Evolutionary conservation across 169 alveolate genomes (phyloP), one percentile per base, ranked within the genome.

Genomic region (Cyclospora cayetanensis): DNA sequence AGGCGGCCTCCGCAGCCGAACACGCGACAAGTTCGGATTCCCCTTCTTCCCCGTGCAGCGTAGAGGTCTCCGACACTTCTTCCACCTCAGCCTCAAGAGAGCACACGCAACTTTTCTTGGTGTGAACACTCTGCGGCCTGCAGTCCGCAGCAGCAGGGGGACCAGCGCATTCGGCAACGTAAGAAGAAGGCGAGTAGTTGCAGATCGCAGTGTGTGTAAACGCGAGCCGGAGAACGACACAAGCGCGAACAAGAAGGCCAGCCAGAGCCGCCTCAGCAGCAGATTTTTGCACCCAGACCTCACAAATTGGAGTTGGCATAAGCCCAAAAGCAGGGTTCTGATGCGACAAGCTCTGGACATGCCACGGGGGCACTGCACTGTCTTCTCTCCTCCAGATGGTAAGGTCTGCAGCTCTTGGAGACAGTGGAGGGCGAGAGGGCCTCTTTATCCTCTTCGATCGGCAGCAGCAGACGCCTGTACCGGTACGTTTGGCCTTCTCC

Each of bases 121-220:
- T 70, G 83, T 70, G 22, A 50, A 70, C 83, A 37, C 53, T 70
- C 83, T 34, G 53, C 34, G 83, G 53, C 83, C 83, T 70, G 53
- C 12, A 37, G 53, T n/a, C 52, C 34, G 83, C 83, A 70, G 29
- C 83, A 70, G 55, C 83, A 35, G 37, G 60, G 31, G 39, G 43
- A 65, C 43, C 76, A 65, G 55, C 37, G 39, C 60, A 29, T 11
- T 18, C 46, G 25, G 83, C 83, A 70, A 29, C 83, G 25, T 25
- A 25, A 60, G 72, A 2, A 46, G 55, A 0, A 60, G 1, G 25
- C 12, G 50, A 34, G 20, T 4, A 11, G 72, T 46, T 0, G 7
- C 60, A 50, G 27, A 11, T n/a, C n/a, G n/a, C n/a, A n/a, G n/a
- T n/a, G n/a, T n/a, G n/a, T n/a, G n/a, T n/a, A n/a, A 15, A 34